A percentile compares a stretch with the other conserved stretches of the same genome.
These are phyloP conservation scores for Aspergillus indologenus DNA, from an alignment of 495 filamentous ascomycete species.

Conservation along the genomic window DNA sequence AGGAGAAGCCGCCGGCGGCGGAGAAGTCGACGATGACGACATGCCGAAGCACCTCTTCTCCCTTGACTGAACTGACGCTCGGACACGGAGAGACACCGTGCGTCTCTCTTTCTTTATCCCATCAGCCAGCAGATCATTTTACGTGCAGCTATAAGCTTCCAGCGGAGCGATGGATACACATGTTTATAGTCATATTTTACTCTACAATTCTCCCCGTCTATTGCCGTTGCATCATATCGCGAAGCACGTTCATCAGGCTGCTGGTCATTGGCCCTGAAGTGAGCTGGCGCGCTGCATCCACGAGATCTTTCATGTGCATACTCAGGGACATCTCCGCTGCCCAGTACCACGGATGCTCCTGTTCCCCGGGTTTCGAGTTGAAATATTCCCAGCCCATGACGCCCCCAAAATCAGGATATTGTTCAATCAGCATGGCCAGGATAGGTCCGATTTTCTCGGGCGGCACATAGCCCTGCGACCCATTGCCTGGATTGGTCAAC, in stretches of 20 bases:
- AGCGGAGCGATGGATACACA: too few relatives aligned
- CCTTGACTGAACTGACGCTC: too few relatives aligned
- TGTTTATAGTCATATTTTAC: too few relatives aligned
- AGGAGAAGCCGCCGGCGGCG: not conserved
- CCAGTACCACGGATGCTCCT: constrained; percentile 67
- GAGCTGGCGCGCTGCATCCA: constrained; percentile 32
- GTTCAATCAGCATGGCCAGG: constrained; percentile 44
- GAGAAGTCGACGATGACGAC: constrained; percentile 8
- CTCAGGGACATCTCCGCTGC: constrained; percentile 55
- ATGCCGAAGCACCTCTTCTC: not conserved
- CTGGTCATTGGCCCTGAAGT: constrained; percentile 28
- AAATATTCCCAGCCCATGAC: constrained; percentile 90
- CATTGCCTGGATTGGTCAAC: constrained; percentile 67
- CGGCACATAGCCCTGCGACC: constrained; percentile 55
- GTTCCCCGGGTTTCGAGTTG: constrained; percentile 60
- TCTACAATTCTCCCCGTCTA: not conserved
- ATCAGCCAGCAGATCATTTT: too few relatives aligned
- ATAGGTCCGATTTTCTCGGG: constrained; percentile 43
- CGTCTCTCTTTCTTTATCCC: too few relatives aligned
- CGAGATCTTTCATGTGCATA: constrained; percentile 44
- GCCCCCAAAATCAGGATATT: constrained; percentile 67
- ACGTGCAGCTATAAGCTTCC: too few relatives aligned
- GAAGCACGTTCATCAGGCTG: constrained; percentile 31
- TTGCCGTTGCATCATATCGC: constrained; percentile 28
- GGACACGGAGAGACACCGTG: too few relatives aligned